A percentile compares a stretch with the other conserved stretches of the same genome.
Evolutionary conservation across 768 basidiomycete genomes (phyloP).

Genomic region (Melanogaster broomeanus): DNA sequence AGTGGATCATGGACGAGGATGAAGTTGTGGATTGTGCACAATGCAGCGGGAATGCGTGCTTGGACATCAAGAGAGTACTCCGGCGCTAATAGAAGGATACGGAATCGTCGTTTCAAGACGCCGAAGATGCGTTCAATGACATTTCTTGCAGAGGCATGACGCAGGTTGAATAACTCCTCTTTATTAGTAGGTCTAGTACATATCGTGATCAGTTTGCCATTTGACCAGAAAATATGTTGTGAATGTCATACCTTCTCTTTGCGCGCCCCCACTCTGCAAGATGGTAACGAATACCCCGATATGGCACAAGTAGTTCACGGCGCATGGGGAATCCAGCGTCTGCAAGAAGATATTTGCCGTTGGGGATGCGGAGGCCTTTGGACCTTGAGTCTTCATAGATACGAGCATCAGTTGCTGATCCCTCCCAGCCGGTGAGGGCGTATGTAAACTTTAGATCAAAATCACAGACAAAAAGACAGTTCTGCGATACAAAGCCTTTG

Average conservation of each 20-base stretch:
- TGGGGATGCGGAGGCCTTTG: slow-evolving; percentile 31
- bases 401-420: slow-evolving; percentile 36
- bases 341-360: slow-evolving; percentile 33
- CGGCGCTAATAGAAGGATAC: slow-evolving; percentile 7
- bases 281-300: slow-evolving; percentile 38
- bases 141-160: slow-evolving; percentile 15
- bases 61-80: slow-evolving; percentile 20
- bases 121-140: slow-evolving; percentile 1
- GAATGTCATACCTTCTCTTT: background rate
- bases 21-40: slow-evolving; percentile 28
- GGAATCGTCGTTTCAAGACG: slow-evolving; percentile 17
- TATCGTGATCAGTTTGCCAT: background rate
- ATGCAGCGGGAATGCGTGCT: slow-evolving; percentile 20
- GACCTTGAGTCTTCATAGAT: slow-evolving; percentile 32
- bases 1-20: background rate
- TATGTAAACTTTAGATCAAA: slow-evolving; percentile 40
- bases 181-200: slow-evolving; percentile 10
- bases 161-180: slow-evolving; percentile 27
- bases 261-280: slow-evolving; percentile 32
- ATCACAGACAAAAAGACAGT: slow-evolving; percentile 35
- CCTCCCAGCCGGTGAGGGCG: slow-evolving; percentile 43
- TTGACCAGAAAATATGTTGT: background rate
- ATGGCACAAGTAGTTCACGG: slow-evolving; percentile 37
- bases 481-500: slow-evolving; percentile 37
- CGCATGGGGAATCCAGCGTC: background rate